phyloP scores from a whole-genome alignment of 257 asterid genomes.

The Cordia subcordata region DNA sequence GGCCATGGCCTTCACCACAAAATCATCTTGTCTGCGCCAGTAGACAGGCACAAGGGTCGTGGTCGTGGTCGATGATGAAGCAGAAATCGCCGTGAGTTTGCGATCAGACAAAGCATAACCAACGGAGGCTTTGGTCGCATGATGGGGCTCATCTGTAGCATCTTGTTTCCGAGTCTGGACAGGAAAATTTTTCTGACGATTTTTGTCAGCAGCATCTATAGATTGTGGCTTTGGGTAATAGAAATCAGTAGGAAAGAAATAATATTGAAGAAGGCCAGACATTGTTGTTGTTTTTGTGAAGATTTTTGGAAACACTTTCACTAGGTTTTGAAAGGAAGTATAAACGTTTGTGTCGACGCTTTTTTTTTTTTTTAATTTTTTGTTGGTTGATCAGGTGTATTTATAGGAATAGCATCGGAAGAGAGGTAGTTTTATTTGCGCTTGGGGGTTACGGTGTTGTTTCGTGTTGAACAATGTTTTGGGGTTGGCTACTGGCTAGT shows the following conservation, averaged over 20 bases:
- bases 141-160: neutral
- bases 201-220: neutral
- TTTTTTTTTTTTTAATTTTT: no score
- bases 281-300: constrained; percentile 1
- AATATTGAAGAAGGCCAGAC: constrained; percentile 55
- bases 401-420: no score
- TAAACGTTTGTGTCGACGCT: no score
- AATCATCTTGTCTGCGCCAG: neutral
- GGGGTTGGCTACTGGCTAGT: no score
- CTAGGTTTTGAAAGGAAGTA: no score
- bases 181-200: neutral
- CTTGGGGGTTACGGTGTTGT: no score
- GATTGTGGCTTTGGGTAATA: constrained; percentile 31
- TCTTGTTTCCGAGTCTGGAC: neutral
- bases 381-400: no score
- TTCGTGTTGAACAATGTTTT: no score
- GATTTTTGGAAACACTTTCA: no score
- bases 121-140: neutral
- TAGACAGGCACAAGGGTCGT: neutral
- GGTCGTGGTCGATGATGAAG: neutral
- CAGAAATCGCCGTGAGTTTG: neutral
- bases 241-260: constrained; percentile 60
- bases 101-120: no score
- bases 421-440: no score
- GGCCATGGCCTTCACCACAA: neutral